Conservation (phyloP, 75 land plant species). For the Larix kaempferi region DNA sequence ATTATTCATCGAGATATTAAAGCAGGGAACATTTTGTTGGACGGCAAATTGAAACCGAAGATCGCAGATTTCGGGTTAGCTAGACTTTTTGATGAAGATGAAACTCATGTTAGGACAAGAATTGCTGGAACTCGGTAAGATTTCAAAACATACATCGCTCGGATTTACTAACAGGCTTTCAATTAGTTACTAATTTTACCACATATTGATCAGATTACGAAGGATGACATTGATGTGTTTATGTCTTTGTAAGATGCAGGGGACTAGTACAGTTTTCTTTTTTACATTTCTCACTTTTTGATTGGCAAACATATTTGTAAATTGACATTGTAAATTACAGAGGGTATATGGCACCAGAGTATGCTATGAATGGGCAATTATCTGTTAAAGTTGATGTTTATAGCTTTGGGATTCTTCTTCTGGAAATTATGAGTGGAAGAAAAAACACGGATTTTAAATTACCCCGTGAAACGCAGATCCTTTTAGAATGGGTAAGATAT, state of each 20-base stretch:
- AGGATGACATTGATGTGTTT: background rate
- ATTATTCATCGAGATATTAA: slow-evolving; percentile 24
- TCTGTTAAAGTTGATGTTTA: slow-evolving; percentile 18
- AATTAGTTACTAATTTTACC: background rate
- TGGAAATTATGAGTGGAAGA: slow-evolving; percentile 16
- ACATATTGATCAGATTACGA: no score
- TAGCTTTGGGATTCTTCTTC: slow-evolving; percentile 17
- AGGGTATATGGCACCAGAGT: slow-evolving; percentile 23
- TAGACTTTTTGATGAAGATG: slow-evolving; percentile 22
- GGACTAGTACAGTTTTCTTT: background rate
- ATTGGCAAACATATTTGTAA: no score
- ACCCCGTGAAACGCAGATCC: background rate
- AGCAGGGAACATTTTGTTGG: slow-evolving; percentile 22
- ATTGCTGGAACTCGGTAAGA: slow-evolving; percentile 24
- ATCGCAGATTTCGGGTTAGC: slow-evolving; percentile 35
- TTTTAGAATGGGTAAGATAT: slow-evolving; percentile 12
- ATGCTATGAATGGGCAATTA: slow-evolving; percentile 15
- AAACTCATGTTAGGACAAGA: slow-evolving; percentile 19
- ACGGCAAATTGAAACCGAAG: slow-evolving; percentile 17
- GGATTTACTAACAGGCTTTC: background rate
- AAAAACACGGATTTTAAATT: slow-evolving; percentile 1
- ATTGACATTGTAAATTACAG: background rate
- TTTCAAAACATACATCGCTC: background rate
- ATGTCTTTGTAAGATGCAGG: background rate
- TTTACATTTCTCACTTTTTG: background rate